These are phyloP conservation scores for Medicago lupulina DNA, from an alignment of 306 rosid genomes.

Conservation along the genomic window DNA sequence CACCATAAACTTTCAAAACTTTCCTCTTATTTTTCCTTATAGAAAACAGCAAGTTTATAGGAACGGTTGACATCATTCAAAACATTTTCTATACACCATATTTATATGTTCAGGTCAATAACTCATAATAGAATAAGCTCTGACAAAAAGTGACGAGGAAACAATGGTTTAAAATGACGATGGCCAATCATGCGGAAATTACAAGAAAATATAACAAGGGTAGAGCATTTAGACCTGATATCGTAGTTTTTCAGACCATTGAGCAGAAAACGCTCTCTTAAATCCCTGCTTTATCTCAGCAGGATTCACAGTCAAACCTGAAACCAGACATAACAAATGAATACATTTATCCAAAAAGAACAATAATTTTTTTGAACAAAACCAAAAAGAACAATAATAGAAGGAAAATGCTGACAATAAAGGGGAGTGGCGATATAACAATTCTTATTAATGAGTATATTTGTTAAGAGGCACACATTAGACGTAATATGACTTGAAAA, in stretches of 20 bases:
- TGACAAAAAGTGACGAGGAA: constrained; percentile 3
- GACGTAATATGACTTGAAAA: neutral
- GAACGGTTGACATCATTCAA: constrained; percentile 13
- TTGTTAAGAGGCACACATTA: neutral
- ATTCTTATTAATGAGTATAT: neutral
- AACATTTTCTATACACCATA: neutral
- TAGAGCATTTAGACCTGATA: constrained; percentile 65
- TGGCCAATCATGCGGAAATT: constrained; percentile 22
- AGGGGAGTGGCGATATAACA: neutral
- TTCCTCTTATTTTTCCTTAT: constrained; percentile 2
- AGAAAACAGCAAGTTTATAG: neutral
- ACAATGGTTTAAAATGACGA: constrained; percentile 14
- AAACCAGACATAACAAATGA: constrained; percentile 9
- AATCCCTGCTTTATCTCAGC: constrained; percentile 87
- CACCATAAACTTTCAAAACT: constrained; percentile 11
- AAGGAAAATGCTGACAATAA: constrained; percentile 22
- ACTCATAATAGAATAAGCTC: constrained; percentile 2
- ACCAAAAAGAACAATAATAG: neutral
- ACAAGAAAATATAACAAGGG: constrained; percentile 22
- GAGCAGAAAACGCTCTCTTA: constrained; percentile 79
- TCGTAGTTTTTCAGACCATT: constrained; percentile 89
- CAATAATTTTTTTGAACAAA: no score
- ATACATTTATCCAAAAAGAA: neutral
- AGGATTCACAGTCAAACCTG: constrained; percentile 73
- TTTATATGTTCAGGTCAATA: constrained; percentile 1